phyloP scores from a whole-genome alignment of 805 yeast genomes.

The Wickerhamiella sergipiensis region DNA sequence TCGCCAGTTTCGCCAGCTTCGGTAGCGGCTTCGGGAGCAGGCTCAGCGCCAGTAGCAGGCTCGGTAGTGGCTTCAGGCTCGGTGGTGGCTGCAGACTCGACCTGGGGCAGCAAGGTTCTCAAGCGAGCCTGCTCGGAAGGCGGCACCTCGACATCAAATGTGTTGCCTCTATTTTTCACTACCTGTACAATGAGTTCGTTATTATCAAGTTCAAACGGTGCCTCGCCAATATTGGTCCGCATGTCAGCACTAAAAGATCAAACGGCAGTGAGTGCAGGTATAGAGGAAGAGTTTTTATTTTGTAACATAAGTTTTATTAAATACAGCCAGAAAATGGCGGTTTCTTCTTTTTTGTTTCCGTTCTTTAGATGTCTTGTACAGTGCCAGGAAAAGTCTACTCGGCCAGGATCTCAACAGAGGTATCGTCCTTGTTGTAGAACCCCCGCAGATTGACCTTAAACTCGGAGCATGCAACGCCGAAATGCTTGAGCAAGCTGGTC shows the following conservation, averaged over 20 bases:
- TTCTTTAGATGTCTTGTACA: background rate
- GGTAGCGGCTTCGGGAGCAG: slow-evolving; percentile 1
- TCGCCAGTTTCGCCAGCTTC: background rate
- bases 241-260: background rate
- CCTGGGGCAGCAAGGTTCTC: background rate
- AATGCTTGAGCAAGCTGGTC: slow-evolving; percentile 82
- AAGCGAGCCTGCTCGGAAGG: slow-evolving; percentile 9
- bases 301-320: too few relatives aligned
- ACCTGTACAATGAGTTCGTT: slow-evolving; percentile 23
- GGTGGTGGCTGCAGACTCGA: too few relatives aligned
- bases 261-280: too few relatives aligned
- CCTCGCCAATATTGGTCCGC: slow-evolving; percentile 15
- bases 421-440: slow-evolving; percentile 49
- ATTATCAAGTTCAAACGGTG: slow-evolving; percentile 19
- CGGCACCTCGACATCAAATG: slow-evolving; percentile 23
- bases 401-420: slow-evolving; percentile 20
- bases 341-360: too few relatives aligned
- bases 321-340: background rate
- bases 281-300: too few relatives aligned
- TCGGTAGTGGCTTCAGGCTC: background rate
- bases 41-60: too few relatives aligned
- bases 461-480: slow-evolving; percentile 88
- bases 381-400: background rate
- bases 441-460: slow-evolving; percentile 74
- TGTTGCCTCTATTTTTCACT: slow-evolving; percentile 21